Percentiles rank a stretch among this genome's conserved stretches.
These are phyloP conservation scores for Moesziomyces parantarcticus DNA, from an alignment of 1,284 basidiomycete genomes.

Conservation along the genomic window DNA sequence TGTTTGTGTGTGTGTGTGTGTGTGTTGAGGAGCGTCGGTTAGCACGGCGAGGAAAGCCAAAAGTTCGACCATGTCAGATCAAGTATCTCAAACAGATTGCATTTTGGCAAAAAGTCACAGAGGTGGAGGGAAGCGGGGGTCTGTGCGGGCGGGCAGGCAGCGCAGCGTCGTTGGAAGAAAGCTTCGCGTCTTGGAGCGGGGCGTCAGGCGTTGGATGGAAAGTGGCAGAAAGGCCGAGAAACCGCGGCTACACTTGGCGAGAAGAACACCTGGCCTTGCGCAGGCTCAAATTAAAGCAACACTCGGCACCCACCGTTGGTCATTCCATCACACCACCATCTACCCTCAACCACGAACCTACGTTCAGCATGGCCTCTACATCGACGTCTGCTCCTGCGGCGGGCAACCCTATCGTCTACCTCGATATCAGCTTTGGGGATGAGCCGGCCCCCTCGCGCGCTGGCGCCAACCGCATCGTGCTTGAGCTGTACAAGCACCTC, in stretches of 20 bases:
- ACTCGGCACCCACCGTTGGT: too few species aligned
- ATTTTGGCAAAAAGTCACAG: background rate
- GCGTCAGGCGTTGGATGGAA: slow-evolving; percentile 17
- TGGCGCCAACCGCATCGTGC: slow-evolving; percentile 72
- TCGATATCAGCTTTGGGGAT: slow-evolving; percentile 57
- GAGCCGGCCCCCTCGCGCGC: slow-evolving; percentile 67
- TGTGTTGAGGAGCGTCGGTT: too few species aligned
- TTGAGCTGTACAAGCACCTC: slow-evolving; percentile 81
- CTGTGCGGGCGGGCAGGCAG: slow-evolving; percentile 7
- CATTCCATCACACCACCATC: background rate
- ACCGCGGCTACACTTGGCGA: background rate
- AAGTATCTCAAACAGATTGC: too few species aligned
- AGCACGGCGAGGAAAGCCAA: too few species aligned
- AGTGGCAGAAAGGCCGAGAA: slow-evolving; percentile 17
- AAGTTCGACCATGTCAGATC: too few species aligned
- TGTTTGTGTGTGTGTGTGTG: too few species aligned
- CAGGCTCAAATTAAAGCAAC: background rate
- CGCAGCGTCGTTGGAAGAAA: background rate
- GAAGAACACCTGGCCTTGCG: background rate
- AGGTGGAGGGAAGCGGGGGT: background rate
- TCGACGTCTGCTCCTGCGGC: slow-evolving; percentile 9
- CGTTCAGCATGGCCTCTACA: slow-evolving; percentile 5
- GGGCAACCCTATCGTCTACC: slow-evolving; percentile 49
- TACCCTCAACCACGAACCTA: background rate
- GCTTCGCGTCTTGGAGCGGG: background rate